Evolutionary conservation across 2,329 filamentous ascomycete species (phyloP).

Genomic region (Cytospora piceae): DNA sequence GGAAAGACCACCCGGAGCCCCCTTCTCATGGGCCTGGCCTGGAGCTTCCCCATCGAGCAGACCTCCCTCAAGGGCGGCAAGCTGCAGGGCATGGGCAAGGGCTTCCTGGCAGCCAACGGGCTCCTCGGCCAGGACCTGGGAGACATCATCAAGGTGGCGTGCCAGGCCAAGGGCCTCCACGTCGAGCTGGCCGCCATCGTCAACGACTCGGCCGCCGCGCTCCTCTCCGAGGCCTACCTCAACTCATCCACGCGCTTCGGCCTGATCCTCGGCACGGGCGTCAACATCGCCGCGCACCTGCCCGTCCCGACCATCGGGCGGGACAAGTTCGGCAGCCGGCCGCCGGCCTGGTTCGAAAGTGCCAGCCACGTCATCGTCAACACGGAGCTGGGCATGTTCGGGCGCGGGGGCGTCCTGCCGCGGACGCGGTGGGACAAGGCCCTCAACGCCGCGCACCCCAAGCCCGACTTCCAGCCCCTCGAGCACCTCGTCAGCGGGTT

Average conservation of each 20-base stretch:
- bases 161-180: conserved; percentile 52
- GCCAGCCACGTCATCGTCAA: conserved; percentile 69
- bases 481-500: conserved; percentile 67
- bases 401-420: conserved; percentile 56
- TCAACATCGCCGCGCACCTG: conserved; percentile 68
- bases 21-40: conserved; percentile 64
- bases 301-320: conserved; percentile 60
- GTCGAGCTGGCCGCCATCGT: conserved; percentile 64
- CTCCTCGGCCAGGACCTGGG: conserved; percentile 64
- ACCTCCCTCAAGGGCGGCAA: conserved; percentile 63
- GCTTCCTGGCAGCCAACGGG: conserved; percentile 62
- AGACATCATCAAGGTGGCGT: conserved; percentile 59
- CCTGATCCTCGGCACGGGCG: conserved; percentile 69
- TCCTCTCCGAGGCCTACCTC: conserved; percentile 66
- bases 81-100: conserved; percentile 68
- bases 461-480: conserved; percentile 64
- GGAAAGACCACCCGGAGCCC: conserved; percentile 45
- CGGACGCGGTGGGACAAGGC: conserved; percentile 63
- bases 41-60: conserved; percentile 75
- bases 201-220: conserved; percentile 69
- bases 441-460: conserved; percentile 56
- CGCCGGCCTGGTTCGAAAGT: conserved; percentile 58
- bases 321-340: conserved; percentile 60
- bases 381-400: conserved; percentile 70
- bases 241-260: conserved; percentile 63